A percentile compares a stretch with the other conserved stretches of the same genome.
phyloP scores from a whole-genome alignment of 805 yeast species.

The Pichia eremophila region DNA sequence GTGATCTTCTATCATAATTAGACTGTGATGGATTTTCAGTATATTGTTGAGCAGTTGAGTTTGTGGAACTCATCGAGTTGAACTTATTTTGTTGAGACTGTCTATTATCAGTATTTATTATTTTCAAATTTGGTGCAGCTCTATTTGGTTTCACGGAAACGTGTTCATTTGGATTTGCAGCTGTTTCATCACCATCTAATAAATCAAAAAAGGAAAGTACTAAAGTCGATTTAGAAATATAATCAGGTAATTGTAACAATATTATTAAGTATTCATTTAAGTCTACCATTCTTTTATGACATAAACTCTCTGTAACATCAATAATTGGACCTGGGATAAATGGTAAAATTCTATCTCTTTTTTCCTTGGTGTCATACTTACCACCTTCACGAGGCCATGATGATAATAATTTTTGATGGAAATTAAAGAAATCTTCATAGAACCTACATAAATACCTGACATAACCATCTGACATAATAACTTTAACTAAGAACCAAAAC shows the following conservation, averaged over 20 bases:
- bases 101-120: constrained; percentile 17
- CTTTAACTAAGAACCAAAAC: constrained; percentile 76
- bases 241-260: constrained; percentile 61
- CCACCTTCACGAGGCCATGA: constrained; percentile 92
- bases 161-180: constrained; percentile 9
- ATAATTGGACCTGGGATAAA: constrained; percentile 94
- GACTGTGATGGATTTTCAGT: constrained; percentile 39
- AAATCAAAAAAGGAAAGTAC: constrained; percentile 67
- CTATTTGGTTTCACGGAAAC: constrained; percentile 21
- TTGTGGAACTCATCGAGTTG: background rate
- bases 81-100: constrained; percentile 3
- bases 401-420: constrained; percentile 76
- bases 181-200: constrained; percentile 42
- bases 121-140: constrained; percentile 23
- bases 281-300: constrained; percentile 45
- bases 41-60: constrained; percentile 15
- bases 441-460: constrained; percentile 69
- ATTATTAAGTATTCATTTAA: constrained; percentile 43
- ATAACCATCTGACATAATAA: constrained; percentile 59
- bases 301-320: constrained; percentile 68
- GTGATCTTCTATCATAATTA: constrained; percentile 45
- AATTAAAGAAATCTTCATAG: constrained; percentile 93
- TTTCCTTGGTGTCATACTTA: constrained; percentile 55
- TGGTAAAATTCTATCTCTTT: constrained; percentile 78
- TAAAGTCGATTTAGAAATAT: constrained; percentile 60